A percentile compares a stretch with the other conserved stretches of the same genome.
Evolutionary conservation across 2,329 filamentous ascomycete species (phyloP).

Genomic region (Colletotrichum abscissum): DNA sequence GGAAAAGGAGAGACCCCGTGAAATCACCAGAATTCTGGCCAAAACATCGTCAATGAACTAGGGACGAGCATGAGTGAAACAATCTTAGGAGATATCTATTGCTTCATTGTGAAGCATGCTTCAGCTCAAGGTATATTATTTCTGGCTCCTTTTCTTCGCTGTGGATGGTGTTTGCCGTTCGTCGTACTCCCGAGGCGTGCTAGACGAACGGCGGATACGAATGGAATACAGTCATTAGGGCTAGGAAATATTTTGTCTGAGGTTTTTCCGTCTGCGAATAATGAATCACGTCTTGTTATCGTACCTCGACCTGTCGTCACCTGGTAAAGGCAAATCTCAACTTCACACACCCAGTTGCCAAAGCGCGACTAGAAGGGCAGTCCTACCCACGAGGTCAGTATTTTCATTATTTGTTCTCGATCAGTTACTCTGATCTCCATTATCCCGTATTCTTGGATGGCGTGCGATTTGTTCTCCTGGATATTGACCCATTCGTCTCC

Average conservation of each 20-base stretch:
- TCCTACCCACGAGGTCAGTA: neutral
- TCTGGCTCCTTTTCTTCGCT: neutral
- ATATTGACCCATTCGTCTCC: neutral
- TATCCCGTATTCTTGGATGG: neutral
- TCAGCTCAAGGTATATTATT: neutral
- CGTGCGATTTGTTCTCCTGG: neutral
- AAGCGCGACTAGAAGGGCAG: neutral
- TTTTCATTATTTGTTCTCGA: neutral
- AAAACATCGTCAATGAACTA: neutral
- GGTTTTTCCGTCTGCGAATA: neutral
- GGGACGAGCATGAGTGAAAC: no score
- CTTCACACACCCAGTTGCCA: neutral
- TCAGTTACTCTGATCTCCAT: neutral
- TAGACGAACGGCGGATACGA: neutral
- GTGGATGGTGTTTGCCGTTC: neutral
- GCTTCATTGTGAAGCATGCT: neutral
- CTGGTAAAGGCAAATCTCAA: neutral
- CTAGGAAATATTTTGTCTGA: neutral
- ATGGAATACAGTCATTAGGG: neutral
- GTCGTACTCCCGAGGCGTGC: fast-evolving
- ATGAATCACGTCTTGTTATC: neutral
- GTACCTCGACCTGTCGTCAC: neutral
- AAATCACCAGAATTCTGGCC: neutral
- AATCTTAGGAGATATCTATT: neutral
- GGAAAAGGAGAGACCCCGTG: neutral